phyloP scores from a whole-genome alignment of 2,329 filamentous ascomycete genomes.

The Dactylellina haptotyla region DNA sequence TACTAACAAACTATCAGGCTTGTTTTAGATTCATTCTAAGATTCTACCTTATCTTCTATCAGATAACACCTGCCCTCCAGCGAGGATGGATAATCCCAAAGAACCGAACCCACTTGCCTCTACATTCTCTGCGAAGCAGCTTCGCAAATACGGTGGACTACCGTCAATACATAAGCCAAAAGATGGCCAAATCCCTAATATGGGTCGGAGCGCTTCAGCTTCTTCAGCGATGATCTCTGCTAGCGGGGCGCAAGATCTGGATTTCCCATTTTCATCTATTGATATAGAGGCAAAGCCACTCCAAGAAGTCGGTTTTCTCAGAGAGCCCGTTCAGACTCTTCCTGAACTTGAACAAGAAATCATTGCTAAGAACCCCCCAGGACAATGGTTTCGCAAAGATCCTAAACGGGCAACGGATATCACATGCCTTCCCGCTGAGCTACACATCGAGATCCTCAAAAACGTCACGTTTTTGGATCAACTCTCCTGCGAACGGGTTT shows the following conservation, averaged over 20 bases:
- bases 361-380: constrained; percentile 23
- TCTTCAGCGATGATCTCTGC: not conserved
- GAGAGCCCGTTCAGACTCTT: not conserved
- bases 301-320: constrained; percentile 7
- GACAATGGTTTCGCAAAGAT: constrained; percentile 42
- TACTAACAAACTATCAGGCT: too few relatives aligned
- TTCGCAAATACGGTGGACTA: too few relatives aligned
- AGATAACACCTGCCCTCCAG: too few relatives aligned
- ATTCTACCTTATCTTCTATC: too few relatives aligned
- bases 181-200: too few relatives aligned
- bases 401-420: constrained; percentile 22
- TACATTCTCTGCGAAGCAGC: too few relatives aligned
- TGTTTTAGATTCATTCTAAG: too few relatives aligned
- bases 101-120: too few relatives aligned
- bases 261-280: constrained; percentile 3
- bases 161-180: too few relatives aligned
- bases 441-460: constrained; percentile 36
- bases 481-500: constrained; percentile 39
- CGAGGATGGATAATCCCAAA: too few relatives aligned
- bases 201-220: not conserved
- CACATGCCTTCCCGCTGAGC: constrained; percentile 39
- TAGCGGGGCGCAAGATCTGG: too few relatives aligned
- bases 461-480: constrained; percentile 35
- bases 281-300: constrained; percentile 15
- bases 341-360: constrained; percentile 22